Evolutionary conservation across 768 basidiomycete genomes (phyloP).

Genomic region (Russula emetica): DNA sequence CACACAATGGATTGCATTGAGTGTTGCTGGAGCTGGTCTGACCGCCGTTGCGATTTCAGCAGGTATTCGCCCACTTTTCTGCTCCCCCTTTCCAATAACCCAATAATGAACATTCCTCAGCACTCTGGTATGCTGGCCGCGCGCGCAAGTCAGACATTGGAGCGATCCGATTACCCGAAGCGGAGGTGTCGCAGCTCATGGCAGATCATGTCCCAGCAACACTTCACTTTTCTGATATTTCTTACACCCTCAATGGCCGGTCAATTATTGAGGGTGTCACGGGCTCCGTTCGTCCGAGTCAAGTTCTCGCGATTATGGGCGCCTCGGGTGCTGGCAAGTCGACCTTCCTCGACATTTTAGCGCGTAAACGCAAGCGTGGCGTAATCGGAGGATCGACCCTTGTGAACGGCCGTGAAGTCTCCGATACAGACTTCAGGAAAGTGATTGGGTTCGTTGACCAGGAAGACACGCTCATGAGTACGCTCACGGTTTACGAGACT

Average conservation of each 20-base stretch:
- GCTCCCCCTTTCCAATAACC: neutral
- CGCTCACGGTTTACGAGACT: conserved; percentile 97
- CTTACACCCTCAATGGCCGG: conserved; percentile 67
- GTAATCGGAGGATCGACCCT: conserved; percentile 66
- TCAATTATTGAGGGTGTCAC: conserved; percentile 76
- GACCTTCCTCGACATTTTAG: conserved; percentile 93
- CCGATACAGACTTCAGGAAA: conserved; percentile 69
- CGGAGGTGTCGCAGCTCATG: conserved; percentile 81
- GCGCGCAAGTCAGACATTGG: conserved; percentile 62
- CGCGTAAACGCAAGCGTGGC: conserved; percentile 84
- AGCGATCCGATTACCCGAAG: conserved; percentile 71
- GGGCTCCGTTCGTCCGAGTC: conserved; percentile 82
- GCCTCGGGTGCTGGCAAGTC: conserved; percentile 96
- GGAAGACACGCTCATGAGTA: conserved; percentile 96
- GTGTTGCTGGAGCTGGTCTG: conserved; percentile 70
- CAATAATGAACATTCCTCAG: conserved; percentile 35
- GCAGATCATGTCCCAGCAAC: conserved; percentile 91
- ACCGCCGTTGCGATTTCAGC: conserved; percentile 68
- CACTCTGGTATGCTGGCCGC: conserved; percentile 90
- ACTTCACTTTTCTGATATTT: conserved; percentile 82
- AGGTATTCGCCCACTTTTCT: conserved; percentile 37
- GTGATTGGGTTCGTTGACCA: conserved; percentile 97
- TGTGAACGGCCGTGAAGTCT: conserved; percentile 80
- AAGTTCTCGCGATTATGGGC: conserved; percentile 94
- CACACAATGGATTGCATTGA: conserved; percentile 76